Conservation (phyloP, 2,329 filamentous ascomycete genomes). For the Sarocladium strictum region DNA sequence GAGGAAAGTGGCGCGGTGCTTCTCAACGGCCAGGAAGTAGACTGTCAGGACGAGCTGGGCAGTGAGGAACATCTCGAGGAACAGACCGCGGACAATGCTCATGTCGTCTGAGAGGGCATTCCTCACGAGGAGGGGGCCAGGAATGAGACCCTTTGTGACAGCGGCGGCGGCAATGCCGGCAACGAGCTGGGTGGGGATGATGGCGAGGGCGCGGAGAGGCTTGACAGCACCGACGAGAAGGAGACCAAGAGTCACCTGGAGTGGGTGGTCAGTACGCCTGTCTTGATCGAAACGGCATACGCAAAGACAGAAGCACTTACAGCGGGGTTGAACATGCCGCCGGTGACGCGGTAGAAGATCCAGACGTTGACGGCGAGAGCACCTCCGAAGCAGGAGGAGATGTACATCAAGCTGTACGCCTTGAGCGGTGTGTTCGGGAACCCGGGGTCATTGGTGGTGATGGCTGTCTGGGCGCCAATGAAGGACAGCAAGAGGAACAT, state of each 20-base stretch:
- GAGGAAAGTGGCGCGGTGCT: constrained; percentile 65
- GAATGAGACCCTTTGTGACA: constrained; percentile 52
- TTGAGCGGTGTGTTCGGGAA: constrained; percentile 22
- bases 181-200: constrained; percentile 52
- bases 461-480: constrained; percentile 32
- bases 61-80: constrained; percentile 63
- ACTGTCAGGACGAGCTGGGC: constrained; percentile 58
- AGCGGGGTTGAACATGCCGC: constrained; percentile 46
- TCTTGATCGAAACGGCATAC: no score
- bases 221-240: constrained; percentile 52
- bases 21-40: constrained; percentile 66
- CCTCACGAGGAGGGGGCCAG: constrained; percentile 46
- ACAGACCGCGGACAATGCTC: constrained; percentile 51
- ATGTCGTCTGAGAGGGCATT: constrained; percentile 49
- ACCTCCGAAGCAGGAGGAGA: constrained; percentile 43
- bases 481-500: constrained; percentile 43
- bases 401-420: constrained; percentile 38
- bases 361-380: constrained; percentile 48
- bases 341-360: constrained; percentile 50
- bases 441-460: constrained; percentile 23
- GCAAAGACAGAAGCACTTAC: constrained; percentile 31
- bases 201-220: constrained; percentile 41
- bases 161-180: constrained; percentile 54
- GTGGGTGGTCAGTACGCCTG: neutral
- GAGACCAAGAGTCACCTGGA: constrained; percentile 49